Conservation (phyloP, 2,329 filamentous ascomycete genomes). For the Botryotinia globosa region DNA sequence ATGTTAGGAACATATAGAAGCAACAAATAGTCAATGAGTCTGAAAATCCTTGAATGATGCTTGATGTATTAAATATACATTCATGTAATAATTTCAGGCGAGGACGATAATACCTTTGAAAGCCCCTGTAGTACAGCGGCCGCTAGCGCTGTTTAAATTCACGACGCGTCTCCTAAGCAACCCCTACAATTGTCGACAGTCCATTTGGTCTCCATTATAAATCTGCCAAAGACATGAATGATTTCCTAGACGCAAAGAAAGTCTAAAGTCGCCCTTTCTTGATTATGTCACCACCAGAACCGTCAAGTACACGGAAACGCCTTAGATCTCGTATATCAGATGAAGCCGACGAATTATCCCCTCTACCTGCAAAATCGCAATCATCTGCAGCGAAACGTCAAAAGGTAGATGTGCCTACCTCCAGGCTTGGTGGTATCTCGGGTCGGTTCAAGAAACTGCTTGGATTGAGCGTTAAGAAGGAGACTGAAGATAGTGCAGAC, state of each 20-base stretch:
- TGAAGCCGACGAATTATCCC: conserved; percentile 17
- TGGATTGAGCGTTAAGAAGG: conserved; percentile 3
- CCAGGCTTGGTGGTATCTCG: conserved; percentile 3
- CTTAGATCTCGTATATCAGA: conserved; percentile 18
- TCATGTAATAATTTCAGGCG: background rate
- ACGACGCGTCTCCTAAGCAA: conserved; percentile 18
- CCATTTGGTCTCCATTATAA: background rate
- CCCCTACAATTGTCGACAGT: background rate
- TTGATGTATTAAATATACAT: background rate
- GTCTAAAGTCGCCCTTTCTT: background rate
- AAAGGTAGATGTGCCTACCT: conserved; percentile 14
- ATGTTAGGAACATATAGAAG: background rate
- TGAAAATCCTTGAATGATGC: background rate
- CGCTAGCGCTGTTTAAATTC: conserved; percentile 10
- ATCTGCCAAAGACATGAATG: conserved; percentile 5
- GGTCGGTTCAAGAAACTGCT: conserved; percentile 13
- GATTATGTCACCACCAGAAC: conserved; percentile 12
- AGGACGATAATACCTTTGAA: background rate
- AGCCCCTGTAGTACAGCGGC: conserved; percentile 2
- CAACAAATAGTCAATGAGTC: background rate
- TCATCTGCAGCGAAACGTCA: conserved; percentile 17
- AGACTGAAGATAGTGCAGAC: conserved; percentile 8
- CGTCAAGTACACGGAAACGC: conserved; percentile 19
- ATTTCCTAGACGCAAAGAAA: background rate
- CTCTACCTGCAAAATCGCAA: conserved; percentile 16